Percentiles rank a stretch among this genome's conserved stretches.
phyloP scores from a whole-genome alignment of 2,329 filamentous ascomycete genomes.

The Elsinoe arachidis region DNA sequence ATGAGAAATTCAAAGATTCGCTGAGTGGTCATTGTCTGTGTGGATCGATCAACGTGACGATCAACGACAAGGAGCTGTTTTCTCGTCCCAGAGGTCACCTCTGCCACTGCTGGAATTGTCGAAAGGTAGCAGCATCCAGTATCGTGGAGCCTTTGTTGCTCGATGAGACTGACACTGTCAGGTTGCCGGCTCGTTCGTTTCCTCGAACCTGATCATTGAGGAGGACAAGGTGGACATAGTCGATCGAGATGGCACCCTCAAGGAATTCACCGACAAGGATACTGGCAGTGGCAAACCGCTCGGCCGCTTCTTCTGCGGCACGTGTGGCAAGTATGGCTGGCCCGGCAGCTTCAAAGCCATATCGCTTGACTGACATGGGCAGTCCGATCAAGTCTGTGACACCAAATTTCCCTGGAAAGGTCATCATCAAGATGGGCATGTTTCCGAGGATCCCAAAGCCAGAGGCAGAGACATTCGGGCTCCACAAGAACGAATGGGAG shows the following conservation, averaged over 20 bases:
- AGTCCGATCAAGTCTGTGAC: slow-evolving; percentile 43
- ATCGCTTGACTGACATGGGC: neutral
- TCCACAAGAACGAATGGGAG: slow-evolving; percentile 39
- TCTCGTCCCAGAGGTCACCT: slow-evolving; percentile 37
- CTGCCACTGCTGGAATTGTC: slow-evolving; percentile 46
- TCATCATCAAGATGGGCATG: slow-evolving; percentile 44
- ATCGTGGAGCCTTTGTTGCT: neutral
- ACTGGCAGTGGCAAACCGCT: slow-evolving; percentile 41
- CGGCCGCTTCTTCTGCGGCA: slow-evolving; percentile 37
- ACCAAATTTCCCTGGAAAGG: slow-evolving; percentile 32
- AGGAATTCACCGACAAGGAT: slow-evolving; percentile 36
- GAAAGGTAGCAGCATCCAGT: slow-evolving; percentile 31
- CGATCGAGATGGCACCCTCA: slow-evolving; percentile 38
- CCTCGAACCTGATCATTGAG: slow-evolving; percentile 35
- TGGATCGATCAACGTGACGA: slow-evolving; percentile 40
- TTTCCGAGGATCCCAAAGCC: slow-evolving; percentile 41
- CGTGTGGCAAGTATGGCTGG: slow-evolving; percentile 36
- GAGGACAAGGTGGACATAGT: slow-evolving; percentile 38
- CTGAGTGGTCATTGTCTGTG: slow-evolving; percentile 39
- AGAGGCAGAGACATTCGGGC: slow-evolving; percentile 37
- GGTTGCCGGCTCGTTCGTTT: slow-evolving; percentile 34
- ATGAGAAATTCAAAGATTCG: slow-evolving; percentile 26
- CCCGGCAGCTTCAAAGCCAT: neutral
- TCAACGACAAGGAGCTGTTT: slow-evolving; percentile 42
- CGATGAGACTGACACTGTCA: neutral